Base-by-base conservation (phyloP, 345 rosid species). In the Heritiera fomes region DNA sequence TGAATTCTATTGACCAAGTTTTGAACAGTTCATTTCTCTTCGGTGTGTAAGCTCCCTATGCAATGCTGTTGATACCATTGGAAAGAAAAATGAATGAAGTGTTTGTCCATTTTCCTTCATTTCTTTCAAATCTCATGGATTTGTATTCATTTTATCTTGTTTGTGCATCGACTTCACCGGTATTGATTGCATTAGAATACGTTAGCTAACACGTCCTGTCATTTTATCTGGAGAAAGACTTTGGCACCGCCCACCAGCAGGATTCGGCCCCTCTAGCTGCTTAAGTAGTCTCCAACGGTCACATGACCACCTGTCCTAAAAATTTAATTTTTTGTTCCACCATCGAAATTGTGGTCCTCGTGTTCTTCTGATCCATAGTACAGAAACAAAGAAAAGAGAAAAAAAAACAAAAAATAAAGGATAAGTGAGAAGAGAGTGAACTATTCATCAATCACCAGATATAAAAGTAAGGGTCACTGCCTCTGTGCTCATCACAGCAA, bases 11-110 rank as follows among this genome's bases (percentile, higher is more conserved):
- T 52, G 61, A 15, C 75, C 4, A 71, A 9, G 61, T 52, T 71
- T 71, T 71, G 46, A 71, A 71, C 76, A 38, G 38, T 41, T 56
- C 28, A 64, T 56, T 61, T 62, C n/a, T 75, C 9, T 71, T 47
- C 76, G 32, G 53, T 34, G 30, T 68, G 46, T 10, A 64, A 64
- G n/a, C 15, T 56, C 68, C 40, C 69, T 46, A 53, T 23, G 32
- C 43, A 71, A 61, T 62, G 52, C 70, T 71, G 4, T 10, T 52
- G 73, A 70, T 78, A 40, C 62, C 47, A 32, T 41, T 32, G 45
- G 30, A 81, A 20, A 23, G 55, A 58, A 34, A 52, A 34, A 38
- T 46, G 46, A 49, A 23, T 2, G 20, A 38, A 73, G n/a, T 55
- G 65, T 53, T 65, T 58, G 65, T 75, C 71, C 40, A 40, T 45